Evolutionary conservation across 345 rosid genomes (phyloP).

Genomic region (Gynandropsis gynandra): DNA sequence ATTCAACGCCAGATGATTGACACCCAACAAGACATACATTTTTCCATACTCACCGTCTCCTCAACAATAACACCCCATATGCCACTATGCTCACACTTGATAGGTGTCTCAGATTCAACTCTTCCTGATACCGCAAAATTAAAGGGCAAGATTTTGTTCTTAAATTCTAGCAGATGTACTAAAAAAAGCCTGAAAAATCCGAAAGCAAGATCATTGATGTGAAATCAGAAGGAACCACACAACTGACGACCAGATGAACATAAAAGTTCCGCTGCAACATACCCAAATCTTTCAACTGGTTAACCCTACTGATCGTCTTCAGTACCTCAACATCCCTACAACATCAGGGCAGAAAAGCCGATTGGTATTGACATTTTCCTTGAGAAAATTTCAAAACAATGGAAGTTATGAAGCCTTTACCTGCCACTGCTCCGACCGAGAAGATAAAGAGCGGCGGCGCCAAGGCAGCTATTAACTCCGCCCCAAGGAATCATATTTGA

Average conservation of each 20-base stretch:
- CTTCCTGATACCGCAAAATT: slow-evolving; percentile 67
- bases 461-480: slow-evolving; percentile 63
- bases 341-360: slow-evolving; percentile 8
- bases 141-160: slow-evolving; percentile 55
- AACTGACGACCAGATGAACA: not conserved
- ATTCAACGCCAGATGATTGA: no score
- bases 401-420: slow-evolving; percentile 20
- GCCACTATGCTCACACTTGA: no score
- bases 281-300: slow-evolving; percentile 60
- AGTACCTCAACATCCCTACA: slow-evolving; percentile 63
- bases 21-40: no score
- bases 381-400: not conserved
- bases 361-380: not conserved
- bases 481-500: slow-evolving; percentile 56
- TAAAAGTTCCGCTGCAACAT: not conserved
- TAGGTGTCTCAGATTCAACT: slow-evolving; percentile 75
- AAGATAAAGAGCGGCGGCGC: slow-evolving; percentile 67
- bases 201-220: not conserved
- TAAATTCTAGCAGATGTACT: slow-evolving; percentile 56
- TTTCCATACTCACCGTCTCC: no score
- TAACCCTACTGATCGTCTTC: slow-evolving; percentile 49
- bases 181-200: slow-evolving; percentile 25
- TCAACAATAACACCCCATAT: no score
- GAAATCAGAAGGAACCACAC: not conserved
- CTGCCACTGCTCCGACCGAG: slow-evolving; percentile 79